These are phyloP conservation scores for Boletus sp. DNA, from an alignment of 768 basidiomycete genomes.

Conservation along the genomic window DNA sequence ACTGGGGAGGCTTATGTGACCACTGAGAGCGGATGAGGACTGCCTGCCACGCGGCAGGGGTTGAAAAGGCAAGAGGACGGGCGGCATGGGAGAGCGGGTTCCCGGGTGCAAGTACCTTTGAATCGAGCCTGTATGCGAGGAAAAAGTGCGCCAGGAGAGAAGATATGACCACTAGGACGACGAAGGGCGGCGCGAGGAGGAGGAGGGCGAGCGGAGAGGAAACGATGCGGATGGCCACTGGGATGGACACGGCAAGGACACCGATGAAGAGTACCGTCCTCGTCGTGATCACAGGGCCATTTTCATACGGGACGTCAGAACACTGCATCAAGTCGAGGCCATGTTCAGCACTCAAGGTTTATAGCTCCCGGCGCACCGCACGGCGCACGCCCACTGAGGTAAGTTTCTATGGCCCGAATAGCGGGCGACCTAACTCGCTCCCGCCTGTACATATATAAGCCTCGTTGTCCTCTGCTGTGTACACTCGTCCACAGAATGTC, in stretches of 20 bases:
- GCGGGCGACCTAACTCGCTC: slow-evolving; percentile 1
- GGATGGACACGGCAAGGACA: slow-evolving; percentile 55
- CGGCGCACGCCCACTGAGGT: too few species aligned
- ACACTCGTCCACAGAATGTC: slow-evolving; percentile 15
- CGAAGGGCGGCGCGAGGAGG: slow-evolving; percentile 59
- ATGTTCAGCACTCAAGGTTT: background rate
- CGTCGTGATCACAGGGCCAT: slow-evolving; percentile 44
- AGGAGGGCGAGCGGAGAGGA: slow-evolving; percentile 67
- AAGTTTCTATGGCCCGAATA: too few species aligned
- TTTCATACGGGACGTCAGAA: slow-evolving; percentile 19
- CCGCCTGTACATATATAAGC: background rate
- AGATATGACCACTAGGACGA: slow-evolving; percentile 46
- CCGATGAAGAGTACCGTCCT: slow-evolving; percentile 57
- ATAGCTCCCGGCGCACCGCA: too few species aligned
- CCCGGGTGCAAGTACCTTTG: slow-evolving; percentile 30
- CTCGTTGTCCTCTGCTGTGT: background rate
- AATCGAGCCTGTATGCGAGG: slow-evolving; percentile 59
- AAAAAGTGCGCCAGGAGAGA: slow-evolving; percentile 56
- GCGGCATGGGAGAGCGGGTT: slow-evolving; percentile 55
- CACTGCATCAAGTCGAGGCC: slow-evolving; percentile 16
- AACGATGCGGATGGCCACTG: slow-evolving; percentile 51
- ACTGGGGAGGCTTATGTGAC: slow-evolving; percentile 70
- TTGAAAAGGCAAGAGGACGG: slow-evolving; percentile 80
- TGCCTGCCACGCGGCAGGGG: slow-evolving; percentile 93
- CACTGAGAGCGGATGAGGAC: slow-evolving; percentile 87